Conservation (phyloP, 2,329 filamentous ascomycete species). For the Mariannaea elegans region DNA sequence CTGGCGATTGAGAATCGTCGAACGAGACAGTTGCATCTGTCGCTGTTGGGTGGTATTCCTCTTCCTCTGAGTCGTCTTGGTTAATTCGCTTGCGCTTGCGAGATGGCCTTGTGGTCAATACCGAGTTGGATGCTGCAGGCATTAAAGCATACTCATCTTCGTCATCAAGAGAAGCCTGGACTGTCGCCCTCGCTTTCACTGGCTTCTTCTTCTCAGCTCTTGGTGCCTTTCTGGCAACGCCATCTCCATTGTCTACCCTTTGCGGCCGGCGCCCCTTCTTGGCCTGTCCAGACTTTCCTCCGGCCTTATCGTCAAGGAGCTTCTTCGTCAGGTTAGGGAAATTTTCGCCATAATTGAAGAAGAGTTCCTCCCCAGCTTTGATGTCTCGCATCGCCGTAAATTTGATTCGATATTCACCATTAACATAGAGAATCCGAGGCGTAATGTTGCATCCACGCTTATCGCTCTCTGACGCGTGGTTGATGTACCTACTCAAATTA, state of each 20-base stretch:
- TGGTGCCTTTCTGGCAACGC: conserved; percentile 38
- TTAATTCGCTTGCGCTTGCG: conserved; percentile 43
- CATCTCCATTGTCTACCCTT: conserved; percentile 25
- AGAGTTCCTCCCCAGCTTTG: conserved; percentile 76
- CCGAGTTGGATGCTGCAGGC: conserved; percentile 20
- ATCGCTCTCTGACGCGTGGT: conserved; percentile 69
- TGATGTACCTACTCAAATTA: conserved; percentile 85
- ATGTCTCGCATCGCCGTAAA: conserved; percentile 76
- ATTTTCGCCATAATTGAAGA: conserved; percentile 82
- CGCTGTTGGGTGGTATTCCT: conserved; percentile 41
- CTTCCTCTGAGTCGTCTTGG: conserved; percentile 42
- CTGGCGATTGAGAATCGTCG: conserved; percentile 34
- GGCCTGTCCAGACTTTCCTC: conserved; percentile 39
- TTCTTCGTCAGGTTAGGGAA: conserved; percentile 67
- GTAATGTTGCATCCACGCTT: conserved; percentile 67
- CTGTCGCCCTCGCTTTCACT: conserved; percentile 23
- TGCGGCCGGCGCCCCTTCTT: conserved; percentile 38
- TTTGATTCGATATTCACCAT: conserved; percentile 79
- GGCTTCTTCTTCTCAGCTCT: conserved; percentile 39
- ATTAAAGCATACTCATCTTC: conserved; percentile 30
- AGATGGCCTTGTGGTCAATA: conserved; percentile 12
- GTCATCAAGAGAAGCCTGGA: conserved; percentile 14
- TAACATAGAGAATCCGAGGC: conserved; percentile 75
- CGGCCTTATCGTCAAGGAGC: conserved; percentile 50
- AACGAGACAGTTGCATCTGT: conserved; percentile 33